phyloP scores from a whole-genome alignment of 495 filamentous ascomycete species.

The Immersiella caudata region DNA sequence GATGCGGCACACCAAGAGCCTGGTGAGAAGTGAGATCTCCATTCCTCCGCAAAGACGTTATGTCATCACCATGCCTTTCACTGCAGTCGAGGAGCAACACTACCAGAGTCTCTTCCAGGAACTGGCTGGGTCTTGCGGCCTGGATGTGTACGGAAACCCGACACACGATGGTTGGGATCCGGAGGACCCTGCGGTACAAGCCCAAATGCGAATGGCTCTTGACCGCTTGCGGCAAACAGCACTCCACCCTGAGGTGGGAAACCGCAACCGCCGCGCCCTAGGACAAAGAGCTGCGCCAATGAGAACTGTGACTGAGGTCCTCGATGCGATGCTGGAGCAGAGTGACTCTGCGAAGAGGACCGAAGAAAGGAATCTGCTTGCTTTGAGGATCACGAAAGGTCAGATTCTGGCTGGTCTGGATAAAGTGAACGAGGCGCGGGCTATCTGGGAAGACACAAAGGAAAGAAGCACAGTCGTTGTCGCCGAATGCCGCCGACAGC shows the following conservation, averaged over 20 bases:
- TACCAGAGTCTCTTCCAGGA: conserved; percentile 72
- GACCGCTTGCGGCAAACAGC: conserved; percentile 75
- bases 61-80: conserved; percentile 88
- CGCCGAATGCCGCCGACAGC: conserved; percentile 62
- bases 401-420: conserved; percentile 72
- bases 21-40: conserved; percentile 69
- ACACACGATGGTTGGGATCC: conserved; percentile 62
- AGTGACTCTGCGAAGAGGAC: conserved; percentile 63
- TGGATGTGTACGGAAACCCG: conserved; percentile 67
- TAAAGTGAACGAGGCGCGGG: conserved; percentile 57
- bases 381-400: conserved; percentile 64
- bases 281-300: conserved; percentile 66
- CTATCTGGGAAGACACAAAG: conserved; percentile 66
- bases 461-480: conserved; percentile 60
- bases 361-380: conserved; percentile 67
- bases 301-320: conserved; percentile 79
- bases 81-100: conserved; percentile 82
- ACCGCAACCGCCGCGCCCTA: conserved; percentile 66
- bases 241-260: conserved; percentile 79
- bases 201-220: conserved; percentile 61
- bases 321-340: conserved; percentile 87
- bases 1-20: conserved; percentile 82
- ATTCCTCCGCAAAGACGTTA: conserved; percentile 80
- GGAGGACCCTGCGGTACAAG: conserved; percentile 56
- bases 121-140: conserved; percentile 68